Percentiles rank a stretch among this genome's conserved stretches.
These are phyloP conservation scores for Pilaira anomala DNA, from an alignment of 192 early-diverging fungal species.

Conservation along the genomic window DNA sequence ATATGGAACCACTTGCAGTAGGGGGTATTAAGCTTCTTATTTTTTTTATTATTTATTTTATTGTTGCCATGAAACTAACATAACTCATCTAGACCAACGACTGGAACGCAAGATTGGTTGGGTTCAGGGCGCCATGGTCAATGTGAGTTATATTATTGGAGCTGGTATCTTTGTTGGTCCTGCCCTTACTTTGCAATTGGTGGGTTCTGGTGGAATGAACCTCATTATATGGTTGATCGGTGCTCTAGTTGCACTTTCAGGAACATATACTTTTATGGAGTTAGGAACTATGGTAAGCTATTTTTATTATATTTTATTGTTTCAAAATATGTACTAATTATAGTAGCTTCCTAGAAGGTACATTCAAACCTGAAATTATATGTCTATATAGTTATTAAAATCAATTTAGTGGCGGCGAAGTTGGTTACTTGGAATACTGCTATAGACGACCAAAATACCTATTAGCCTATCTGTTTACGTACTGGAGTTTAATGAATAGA, in stretches of 20 bases:
- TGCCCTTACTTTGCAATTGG: constrained; percentile 21
- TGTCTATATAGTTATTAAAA: neutral
- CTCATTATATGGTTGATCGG: constrained; percentile 27
- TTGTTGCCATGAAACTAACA: neutral
- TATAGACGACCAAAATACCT: constrained; percentile 25
- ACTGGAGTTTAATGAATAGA: constrained; percentile 21
- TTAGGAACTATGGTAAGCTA: constrained; percentile 32
- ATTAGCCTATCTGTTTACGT: constrained; percentile 25
- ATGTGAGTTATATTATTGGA: constrained; percentile 34
- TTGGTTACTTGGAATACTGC: constrained; percentile 28
- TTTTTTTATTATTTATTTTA: neutral
- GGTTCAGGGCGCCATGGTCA: constrained; percentile 28
- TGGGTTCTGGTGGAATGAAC: constrained; percentile 35
- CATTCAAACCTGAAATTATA: neutral
- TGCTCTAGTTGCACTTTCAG: constrained; percentile 17
- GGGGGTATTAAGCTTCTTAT: constrained; percentile 13
- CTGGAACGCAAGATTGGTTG: constrained; percentile 29
- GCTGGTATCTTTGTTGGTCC: constrained; percentile 32
- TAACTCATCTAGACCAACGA: constrained; percentile 37
- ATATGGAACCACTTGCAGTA: constrained; percentile 26
- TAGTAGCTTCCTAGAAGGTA: constrained; percentile 23
- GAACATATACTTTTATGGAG: constrained; percentile 26
- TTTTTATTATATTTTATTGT: neutral
- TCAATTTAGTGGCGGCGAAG: constrained; percentile 23
- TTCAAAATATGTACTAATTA: neutral